Conservation (phyloP, 2,329 filamentous ascomycete species). For the Septoria petroselini region DNA sequence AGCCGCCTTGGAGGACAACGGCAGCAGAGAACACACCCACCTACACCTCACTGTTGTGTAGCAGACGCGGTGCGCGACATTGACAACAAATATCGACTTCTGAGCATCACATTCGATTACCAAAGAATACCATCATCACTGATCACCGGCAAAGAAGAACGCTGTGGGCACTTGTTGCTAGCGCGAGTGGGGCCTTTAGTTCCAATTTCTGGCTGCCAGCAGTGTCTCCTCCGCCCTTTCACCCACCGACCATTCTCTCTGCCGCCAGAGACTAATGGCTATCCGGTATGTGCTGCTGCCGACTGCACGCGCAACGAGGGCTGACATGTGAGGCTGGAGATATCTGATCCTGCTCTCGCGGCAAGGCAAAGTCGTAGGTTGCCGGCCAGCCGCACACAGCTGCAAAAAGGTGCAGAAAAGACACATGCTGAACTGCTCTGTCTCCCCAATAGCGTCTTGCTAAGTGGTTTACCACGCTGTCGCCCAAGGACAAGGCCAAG, state of each 20-base stretch:
- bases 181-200: neutral
- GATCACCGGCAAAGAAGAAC: no score
- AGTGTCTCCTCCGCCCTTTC: constrained; percentile 4
- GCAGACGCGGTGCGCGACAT: no score
- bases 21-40: no score
- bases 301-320: constrained; percentile 7
- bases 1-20: no score
- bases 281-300: constrained; percentile 49
- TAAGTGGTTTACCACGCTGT: constrained; percentile 98
- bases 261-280: constrained; percentile 43
- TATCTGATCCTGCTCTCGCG: constrained; percentile 96
- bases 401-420: neutral
- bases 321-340: constrained; percentile 50
- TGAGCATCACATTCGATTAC: no score
- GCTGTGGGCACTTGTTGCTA: no score
- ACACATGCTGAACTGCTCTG: constrained; percentile 13
- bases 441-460: constrained; percentile 77
- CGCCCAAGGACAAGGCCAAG: constrained; percentile 97
- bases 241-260: neutral
- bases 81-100: no score
- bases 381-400: constrained; percentile 10
- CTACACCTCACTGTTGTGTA: no score
- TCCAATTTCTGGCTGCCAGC: neutral
- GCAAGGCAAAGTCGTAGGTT: constrained; percentile 96
- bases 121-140: no score